A percentile compares a stretch with the other conserved stretches of the same genome.
These are phyloP conservation scores for Eucalyptus victrix DNA, from an alignment of 345 rosid species.

Conservation along the genomic window DNA sequence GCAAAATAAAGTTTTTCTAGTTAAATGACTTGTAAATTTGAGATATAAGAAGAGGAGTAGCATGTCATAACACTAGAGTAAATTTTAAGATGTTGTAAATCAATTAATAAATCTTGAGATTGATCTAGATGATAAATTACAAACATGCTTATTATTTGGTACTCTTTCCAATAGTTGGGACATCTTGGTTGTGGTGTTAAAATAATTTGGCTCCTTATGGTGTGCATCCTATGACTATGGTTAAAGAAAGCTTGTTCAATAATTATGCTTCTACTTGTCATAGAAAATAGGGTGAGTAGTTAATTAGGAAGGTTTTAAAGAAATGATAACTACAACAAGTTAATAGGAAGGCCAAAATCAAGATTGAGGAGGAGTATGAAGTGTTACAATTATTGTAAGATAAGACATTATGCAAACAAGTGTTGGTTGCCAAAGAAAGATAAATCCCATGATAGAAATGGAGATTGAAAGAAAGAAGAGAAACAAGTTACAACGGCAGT, in stretches of 20 bases:
- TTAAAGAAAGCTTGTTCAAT: background rate
- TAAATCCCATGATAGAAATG: too few relatives aligned
- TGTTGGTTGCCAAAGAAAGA: too few relatives aligned
- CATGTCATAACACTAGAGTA: fast-evolving
- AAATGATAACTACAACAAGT: fast-evolving
- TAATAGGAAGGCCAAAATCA: fast-evolving
- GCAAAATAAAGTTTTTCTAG: too few relatives aligned
- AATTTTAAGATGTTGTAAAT: background rate
- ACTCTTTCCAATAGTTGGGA: background rate
- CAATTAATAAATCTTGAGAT: background rate
- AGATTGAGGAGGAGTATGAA: too few relatives aligned
- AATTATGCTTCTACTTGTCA: too few relatives aligned
- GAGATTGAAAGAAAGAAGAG: too few relatives aligned
- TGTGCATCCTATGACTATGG: background rate
- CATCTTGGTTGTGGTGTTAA: background rate
- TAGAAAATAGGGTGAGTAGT: too few relatives aligned
- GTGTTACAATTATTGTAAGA: too few relatives aligned
- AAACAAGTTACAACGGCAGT: fast-evolving
- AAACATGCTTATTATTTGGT: too few relatives aligned
- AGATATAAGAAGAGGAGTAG: too few relatives aligned
- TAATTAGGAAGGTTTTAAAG: fast-evolving
- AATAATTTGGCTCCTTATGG: background rate
- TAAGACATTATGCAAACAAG: too few relatives aligned
- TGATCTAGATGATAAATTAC: fast-evolving
- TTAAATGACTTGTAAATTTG: too few relatives aligned